These are phyloP conservation scores for Fusarium transvaalense DNA, from an alignment of 2,329 filamentous ascomycete genomes.

Conservation along the genomic window DNA sequence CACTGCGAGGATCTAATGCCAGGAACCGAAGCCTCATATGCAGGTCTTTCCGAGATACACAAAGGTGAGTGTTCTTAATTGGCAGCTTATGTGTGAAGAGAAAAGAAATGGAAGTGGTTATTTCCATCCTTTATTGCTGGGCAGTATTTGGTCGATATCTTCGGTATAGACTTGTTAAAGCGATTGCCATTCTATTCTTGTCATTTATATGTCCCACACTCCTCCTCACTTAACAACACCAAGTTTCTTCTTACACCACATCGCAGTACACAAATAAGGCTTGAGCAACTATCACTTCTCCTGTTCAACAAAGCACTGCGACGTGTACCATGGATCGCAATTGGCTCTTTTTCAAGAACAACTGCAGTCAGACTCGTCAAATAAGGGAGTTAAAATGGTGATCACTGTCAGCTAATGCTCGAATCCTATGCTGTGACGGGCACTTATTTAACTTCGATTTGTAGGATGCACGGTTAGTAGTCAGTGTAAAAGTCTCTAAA, in stretches of 20 bases:
- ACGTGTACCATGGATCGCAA: background rate
- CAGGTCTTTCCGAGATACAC: slow-evolving; percentile 8
- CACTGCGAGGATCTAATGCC: slow-evolving; percentile 3
- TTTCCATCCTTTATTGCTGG: background rate
- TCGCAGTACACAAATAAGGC: slow-evolving; percentile 13
- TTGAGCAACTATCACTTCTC: slow-evolving; percentile 5
- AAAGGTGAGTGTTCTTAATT: background rate
- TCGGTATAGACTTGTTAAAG: background rate
- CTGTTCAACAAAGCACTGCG: slow-evolving; percentile 9
- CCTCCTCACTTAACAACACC: background rate
- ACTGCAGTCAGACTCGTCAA: background rate
- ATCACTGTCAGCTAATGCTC: background rate
- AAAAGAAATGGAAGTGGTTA: background rate
- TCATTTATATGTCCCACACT: background rate
- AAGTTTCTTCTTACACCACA: background rate
- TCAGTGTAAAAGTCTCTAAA: background rate
- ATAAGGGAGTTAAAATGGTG: background rate
- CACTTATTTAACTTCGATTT: background rate
- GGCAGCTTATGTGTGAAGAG: background rate
- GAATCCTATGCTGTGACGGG: background rate
- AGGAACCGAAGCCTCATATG: slow-evolving; percentile 23
- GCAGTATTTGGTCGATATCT: background rate
- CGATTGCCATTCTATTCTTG: background rate
- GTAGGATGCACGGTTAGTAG: fast-evolving
- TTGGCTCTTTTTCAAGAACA: background rate